Percentiles rank a stretch among this genome's conserved stretches.
These are phyloP conservation scores for Globisporangium parvum DNA, from an alignment of 352 stramenopile genomes.

Conservation along the genomic window DNA sequence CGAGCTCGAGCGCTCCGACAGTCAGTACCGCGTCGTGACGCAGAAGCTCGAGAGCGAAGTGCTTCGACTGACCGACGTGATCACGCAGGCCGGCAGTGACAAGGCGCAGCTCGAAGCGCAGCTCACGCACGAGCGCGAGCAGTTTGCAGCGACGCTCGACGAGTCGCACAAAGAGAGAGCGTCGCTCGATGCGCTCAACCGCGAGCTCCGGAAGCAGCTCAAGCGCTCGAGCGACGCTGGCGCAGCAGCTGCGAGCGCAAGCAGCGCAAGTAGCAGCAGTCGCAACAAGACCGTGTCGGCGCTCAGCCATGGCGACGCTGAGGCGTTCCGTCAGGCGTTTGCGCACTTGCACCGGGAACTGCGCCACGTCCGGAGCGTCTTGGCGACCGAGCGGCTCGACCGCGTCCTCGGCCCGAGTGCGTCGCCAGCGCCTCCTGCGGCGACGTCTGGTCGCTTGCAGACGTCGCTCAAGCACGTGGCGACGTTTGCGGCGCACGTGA, in stretches of 20 bases:
- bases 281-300: constrained; percentile 18
- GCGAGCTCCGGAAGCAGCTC: constrained; percentile 75
- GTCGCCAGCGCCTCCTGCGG: background rate
- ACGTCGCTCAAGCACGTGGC: constrained; percentile 42
- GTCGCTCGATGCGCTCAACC: constrained; percentile 56
- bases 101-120: constrained; percentile 50
- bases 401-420: constrained; percentile 30
- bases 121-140: constrained; percentile 59
- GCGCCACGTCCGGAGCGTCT: constrained; percentile 33
- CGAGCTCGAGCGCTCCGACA: constrained; percentile 68
- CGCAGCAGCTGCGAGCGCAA: constrained; percentile 14
- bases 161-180: constrained; percentile 83
- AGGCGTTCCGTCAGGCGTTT: constrained; percentile 58
- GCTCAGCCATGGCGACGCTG: constrained; percentile 35
- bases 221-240: constrained; percentile 53
- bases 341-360: constrained; percentile 49
- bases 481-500: constrained; percentile 41
- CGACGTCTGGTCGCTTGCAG: constrained; percentile 21
- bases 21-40: constrained; percentile 68
- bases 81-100: constrained; percentile 25
- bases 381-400: constrained; percentile 59
- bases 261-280: constrained; percentile 13
- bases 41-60: constrained; percentile 78
- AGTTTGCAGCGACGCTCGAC: constrained; percentile 66
- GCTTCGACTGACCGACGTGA: constrained; percentile 41